Percentiles rank a stretch among this genome's conserved stretches.
Conservation (phyloP, 1,139 yeast genomes). For the Sporopachydermia cereana region DNA sequence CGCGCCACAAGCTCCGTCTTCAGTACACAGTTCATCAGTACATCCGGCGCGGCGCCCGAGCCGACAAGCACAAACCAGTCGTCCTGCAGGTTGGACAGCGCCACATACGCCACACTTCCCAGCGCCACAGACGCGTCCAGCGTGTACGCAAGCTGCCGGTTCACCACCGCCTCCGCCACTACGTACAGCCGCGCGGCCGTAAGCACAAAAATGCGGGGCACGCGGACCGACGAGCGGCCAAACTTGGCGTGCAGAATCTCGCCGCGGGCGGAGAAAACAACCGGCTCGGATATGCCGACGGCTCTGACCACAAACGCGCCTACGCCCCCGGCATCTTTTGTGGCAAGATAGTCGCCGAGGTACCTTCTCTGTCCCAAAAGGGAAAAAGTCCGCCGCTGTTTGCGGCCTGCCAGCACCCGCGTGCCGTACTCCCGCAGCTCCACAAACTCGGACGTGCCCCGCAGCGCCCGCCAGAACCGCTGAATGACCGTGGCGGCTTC, state of each 20-base stretch:
- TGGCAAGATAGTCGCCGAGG: constrained; percentile 86
- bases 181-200: constrained; percentile 54
- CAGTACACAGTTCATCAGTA: constrained; percentile 66
- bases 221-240: constrained; percentile 81
- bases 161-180: constrained; percentile 59
- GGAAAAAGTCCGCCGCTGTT: constrained; percentile 85
- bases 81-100: constrained; percentile 69
- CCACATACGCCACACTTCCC: constrained; percentile 48
- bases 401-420: constrained; percentile 53
- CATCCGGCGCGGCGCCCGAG: constrained; percentile 60
- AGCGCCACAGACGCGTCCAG: constrained; percentile 58
- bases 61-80: constrained; percentile 51
- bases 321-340: constrained; percentile 53
- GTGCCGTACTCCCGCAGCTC: constrained; percentile 80
- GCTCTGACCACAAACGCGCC: constrained; percentile 61
- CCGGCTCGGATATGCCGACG: constrained; percentile 56
- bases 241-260: constrained; percentile 75
- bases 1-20: constrained; percentile 86
- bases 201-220: constrained; percentile 61
- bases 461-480: constrained; percentile 70
- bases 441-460: constrained; percentile 72
- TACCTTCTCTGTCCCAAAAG: constrained; percentile 84
- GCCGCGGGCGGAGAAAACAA: constrained; percentile 73
- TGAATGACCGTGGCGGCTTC: constrained; percentile 85
- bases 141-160: constrained; percentile 56